A percentile compares a stretch with the other conserved stretches of the same genome.
phyloP scores from a whole-genome alignment of 1,284 basidiomycete genomes.

The Bondarzewia mesenterica region DNA sequence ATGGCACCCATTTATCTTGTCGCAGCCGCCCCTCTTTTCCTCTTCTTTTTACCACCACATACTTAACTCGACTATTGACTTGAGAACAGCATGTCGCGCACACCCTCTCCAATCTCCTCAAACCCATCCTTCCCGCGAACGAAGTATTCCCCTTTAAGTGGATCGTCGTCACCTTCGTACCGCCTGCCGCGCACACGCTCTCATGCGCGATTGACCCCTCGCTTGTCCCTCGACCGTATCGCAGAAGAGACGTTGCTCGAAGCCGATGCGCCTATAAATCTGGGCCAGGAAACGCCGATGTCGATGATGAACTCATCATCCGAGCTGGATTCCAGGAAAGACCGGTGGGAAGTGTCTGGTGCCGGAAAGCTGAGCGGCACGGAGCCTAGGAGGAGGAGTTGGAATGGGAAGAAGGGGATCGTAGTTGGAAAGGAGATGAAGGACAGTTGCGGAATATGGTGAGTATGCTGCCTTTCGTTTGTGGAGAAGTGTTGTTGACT shows the following conservation, averaged over 20 bases:
- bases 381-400: not conserved
- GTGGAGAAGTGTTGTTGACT: not conserved
- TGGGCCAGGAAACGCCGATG: not conserved
- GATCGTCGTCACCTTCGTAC: not conserved
- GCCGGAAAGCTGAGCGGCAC: not conserved
- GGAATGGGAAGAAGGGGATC: constrained; percentile 14
- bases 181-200: constrained; percentile 10
- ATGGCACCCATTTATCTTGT: not conserved
- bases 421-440: constrained; percentile 7
- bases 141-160: not conserved
- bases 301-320: not conserved
- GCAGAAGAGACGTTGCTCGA: constrained; percentile 8
- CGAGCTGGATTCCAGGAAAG: constrained; percentile 1
- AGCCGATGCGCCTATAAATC: not conserved
- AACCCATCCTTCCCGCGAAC: not conserved
- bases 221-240: constrained; percentile 13
- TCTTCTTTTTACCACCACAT: not conserved
- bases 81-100: not conserved
- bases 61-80: not conserved
- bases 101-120: not conserved
- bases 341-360: constrained; percentile 1
- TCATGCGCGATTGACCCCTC: constrained; percentile 4
- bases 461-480: not conserved
- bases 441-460: constrained; percentile 15
- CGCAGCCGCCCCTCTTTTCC: not conserved